Evolutionary conservation across 768 basidiomycete species (phyloP).

Genomic region (Flagelloscypha sp.): DNA sequence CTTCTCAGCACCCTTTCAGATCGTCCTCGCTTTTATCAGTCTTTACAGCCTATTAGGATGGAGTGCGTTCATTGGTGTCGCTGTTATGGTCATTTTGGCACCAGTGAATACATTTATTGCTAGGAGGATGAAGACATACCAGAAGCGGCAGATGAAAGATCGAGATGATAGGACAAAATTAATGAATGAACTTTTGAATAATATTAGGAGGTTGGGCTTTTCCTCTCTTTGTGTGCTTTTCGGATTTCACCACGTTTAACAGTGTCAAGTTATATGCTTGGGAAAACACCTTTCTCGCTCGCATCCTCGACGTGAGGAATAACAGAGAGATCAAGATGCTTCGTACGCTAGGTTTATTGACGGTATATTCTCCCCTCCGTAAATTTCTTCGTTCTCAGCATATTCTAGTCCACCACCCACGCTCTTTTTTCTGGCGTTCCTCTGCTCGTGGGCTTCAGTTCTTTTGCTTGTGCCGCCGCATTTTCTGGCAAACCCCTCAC

Average conservation of each 20-base stretch:
- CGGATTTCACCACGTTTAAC: not conserved
- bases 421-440: constrained; percentile 40
- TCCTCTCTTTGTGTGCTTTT: not conserved
- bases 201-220: constrained; percentile 65
- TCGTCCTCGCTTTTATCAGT: constrained; percentile 81
- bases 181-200: constrained; percentile 90
- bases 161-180: constrained; percentile 74
- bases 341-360: constrained; percentile 69
- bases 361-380: constrained; percentile 34
- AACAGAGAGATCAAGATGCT: constrained; percentile 77
- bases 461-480: constrained; percentile 65
- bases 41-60: constrained; percentile 87
- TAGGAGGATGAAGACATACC: constrained; percentile 60
- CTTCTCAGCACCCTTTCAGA: constrained; percentile 84
- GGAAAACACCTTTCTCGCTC: constrained; percentile 84
- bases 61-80: constrained; percentile 86
- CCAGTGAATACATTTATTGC: constrained; percentile 73
- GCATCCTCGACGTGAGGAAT: constrained; percentile 73
- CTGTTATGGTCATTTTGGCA: constrained; percentile 76
- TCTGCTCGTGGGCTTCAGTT: constrained; percentile 72
- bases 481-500: constrained; percentile 66
- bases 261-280: constrained; percentile 91
- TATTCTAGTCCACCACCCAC: not conserved
- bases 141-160: constrained; percentile 90
- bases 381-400: not conserved